These are phyloP conservation scores for Diversispora epigaea DNA, from an alignment of 192 early-diverging fungal species.

Conservation along the genomic window DNA sequence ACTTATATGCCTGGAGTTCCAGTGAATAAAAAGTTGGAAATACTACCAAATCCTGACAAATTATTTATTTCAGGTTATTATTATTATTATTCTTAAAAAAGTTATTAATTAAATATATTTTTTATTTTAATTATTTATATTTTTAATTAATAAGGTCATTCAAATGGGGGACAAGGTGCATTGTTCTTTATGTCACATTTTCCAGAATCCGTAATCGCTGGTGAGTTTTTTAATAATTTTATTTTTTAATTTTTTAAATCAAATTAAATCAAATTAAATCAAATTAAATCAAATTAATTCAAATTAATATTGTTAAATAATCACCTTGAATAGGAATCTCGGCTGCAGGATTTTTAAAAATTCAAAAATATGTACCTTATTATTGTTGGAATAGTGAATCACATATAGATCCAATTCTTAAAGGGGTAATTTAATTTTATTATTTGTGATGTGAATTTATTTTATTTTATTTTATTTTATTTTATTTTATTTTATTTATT, in stretches of 20 bases:
- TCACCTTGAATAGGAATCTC: constrained; percentile 48
- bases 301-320: too few species aligned
- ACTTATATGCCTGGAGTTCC: constrained; percentile 55
- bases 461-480: neutral
- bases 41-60: constrained; percentile 45
- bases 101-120: neutral
- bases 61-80: constrained; percentile 55
- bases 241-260: neutral
- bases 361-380: constrained; percentile 73
- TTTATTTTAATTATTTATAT: neutral
- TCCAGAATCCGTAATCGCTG: constrained; percentile 69
- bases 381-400: constrained; percentile 57
- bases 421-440: constrained; percentile 47
- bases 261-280: neutral
- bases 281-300: neutral
- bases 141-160: constrained; percentile 54
- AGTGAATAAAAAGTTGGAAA: constrained; percentile 21
- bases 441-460: neutral
- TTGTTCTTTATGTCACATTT: constrained; percentile 71
- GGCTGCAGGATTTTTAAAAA: constrained; percentile 71
- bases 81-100: neutral
- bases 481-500: neutral
- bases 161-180: constrained; percentile 79
- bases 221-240: constrained; percentile 36
- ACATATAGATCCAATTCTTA: constrained; percentile 62